These are phyloP conservation scores for Pyricularia sp. DNA, from an alignment of 2,329 filamentous ascomycete species.

Conservation along the genomic window DNA sequence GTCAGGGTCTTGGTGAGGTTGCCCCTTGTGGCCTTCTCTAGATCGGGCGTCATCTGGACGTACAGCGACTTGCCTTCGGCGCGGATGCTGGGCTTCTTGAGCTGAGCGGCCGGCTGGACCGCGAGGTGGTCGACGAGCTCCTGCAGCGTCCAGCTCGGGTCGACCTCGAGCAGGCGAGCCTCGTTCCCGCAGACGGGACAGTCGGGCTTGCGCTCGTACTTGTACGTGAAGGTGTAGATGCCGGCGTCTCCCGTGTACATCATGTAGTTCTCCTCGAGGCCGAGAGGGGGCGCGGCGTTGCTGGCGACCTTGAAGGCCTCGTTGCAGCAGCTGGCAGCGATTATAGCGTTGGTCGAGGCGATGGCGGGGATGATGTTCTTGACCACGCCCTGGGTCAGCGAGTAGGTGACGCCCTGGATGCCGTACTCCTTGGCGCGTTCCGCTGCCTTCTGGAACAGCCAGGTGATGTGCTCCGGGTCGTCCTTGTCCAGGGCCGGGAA, in stretches of 20 bases:
- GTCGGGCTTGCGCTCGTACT: constrained; percentile 87
- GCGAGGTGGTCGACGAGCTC: constrained; percentile 81
- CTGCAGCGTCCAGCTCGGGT: constrained; percentile 63
- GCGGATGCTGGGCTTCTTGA: constrained; percentile 87
- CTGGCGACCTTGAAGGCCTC: constrained; percentile 94
- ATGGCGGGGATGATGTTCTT: constrained; percentile 99
- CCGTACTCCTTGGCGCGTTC: constrained; percentile 77
- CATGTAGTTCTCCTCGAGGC: constrained; percentile 85
- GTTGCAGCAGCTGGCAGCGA: constrained; percentile 92
- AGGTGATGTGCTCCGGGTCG: constrained; percentile 93
- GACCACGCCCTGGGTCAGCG: constrained; percentile 91
- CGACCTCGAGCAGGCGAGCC: constrained; percentile 64
- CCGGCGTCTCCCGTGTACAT: constrained; percentile 97
- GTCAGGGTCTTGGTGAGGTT: constrained; percentile 71
- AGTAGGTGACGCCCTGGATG: constrained; percentile 88
- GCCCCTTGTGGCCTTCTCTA: constrained; percentile 75
- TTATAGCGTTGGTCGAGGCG: constrained; percentile 93
- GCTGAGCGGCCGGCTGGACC: constrained; percentile 75
- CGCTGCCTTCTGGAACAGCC: constrained; percentile 83
- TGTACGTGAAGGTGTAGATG: constrained; percentile 96
- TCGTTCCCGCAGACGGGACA: constrained; percentile 72
- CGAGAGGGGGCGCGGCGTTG: constrained; percentile 69
- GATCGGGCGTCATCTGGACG: constrained; percentile 70
- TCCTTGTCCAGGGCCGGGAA: constrained; percentile 88
- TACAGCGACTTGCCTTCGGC: constrained; percentile 77